Evolutionary conservation across 208 protist species (phyloP), one percentile per base, ranked within the genome.

Genomic region (Wallacemonas collosoma): DNA sequence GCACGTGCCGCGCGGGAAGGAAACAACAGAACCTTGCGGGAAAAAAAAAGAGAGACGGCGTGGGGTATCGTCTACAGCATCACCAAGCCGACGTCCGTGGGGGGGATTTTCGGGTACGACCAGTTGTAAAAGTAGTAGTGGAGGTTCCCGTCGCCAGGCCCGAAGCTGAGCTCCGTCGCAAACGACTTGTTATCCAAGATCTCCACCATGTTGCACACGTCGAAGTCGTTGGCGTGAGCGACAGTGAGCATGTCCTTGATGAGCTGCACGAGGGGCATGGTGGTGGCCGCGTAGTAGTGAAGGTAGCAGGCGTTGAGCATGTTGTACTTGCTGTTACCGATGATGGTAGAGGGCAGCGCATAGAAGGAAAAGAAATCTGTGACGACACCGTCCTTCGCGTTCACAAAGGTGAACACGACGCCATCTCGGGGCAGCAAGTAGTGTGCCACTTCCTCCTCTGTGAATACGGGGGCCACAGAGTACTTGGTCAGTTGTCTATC

Each of bases 101-200:
- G 80, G 40, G 91, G 53, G n/a, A 97, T 86, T 35, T 82, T 83
- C 9, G 91, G 97, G 64, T 95, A 98, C 38, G 85, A 68, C 90
- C 96, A 99, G 87, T 99, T 99, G 88, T 98, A 99, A 60, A 99
- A 93, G 88, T 99, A 99, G 85, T 99, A 99, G 53, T 99, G 89
- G 14, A 99, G 91, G 36, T 95, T 76, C 36, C 99, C 99, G 82
- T 99, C 99, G 40, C 99, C 99, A 5, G 84, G 72, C 2, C 89
- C 92, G 77, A 99, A 99, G 74, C 99, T 98, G 47, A 99, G 83
- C n/a, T 97, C 81, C 14, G 97, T 82, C 5, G 99, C 40, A 94
- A 95, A 80, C 2, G 89, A 79, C 57, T 76, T 67, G 79, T 98
- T 98, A 36, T 98, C 89, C 51, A 99, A 86, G 53, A 99, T 96